A percentile compares a stretch with the other conserved stretches of the same genome.
phyloP scores from a whole-genome alignment of 2,329 filamentous ascomycete genomes.

The Neopestalotiopsis clavispora region DNA sequence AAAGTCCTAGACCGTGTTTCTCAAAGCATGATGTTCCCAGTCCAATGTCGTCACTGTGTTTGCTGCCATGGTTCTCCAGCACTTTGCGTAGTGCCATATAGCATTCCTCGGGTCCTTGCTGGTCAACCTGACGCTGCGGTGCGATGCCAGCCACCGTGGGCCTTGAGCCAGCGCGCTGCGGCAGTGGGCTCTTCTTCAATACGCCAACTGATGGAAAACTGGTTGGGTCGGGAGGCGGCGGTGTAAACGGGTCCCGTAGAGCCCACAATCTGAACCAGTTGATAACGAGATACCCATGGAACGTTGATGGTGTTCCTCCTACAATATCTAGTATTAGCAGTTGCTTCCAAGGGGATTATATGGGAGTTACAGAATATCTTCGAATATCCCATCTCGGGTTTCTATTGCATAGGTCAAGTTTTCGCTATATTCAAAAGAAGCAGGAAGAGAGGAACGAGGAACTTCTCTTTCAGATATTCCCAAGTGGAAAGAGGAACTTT shows the following conservation, averaged over 20 bases:
- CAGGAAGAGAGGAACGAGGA: no score
- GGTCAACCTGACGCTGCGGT: conserved; percentile 43
- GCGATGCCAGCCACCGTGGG: conserved; percentile 22
- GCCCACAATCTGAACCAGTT: conserved; percentile 74
- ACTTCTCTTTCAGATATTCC: no score
- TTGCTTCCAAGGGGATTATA: no score
- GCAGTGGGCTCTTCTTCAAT: conserved; percentile 57
- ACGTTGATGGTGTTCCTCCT: conserved; percentile 75
- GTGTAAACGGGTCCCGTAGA: conserved; percentile 70
- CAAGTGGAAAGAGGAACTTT: no score
- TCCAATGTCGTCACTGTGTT: conserved; percentile 54
- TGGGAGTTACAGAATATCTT: no score
- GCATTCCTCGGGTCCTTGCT: conserved; percentile 60
- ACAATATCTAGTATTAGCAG: no score
- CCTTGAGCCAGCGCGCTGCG: conserved; percentile 65
- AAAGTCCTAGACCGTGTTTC: conserved; percentile 80
- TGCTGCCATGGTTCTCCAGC: conserved; percentile 55
- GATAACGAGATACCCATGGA: conserved; percentile 74
- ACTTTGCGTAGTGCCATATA: conserved; percentile 59
- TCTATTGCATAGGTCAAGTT: no score
- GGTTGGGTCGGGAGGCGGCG: conserved; percentile 56
- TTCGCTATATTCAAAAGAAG: no score
- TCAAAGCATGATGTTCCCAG: conserved; percentile 78
- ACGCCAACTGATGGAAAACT: conserved; percentile 63
- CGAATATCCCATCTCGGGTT: no score